These are phyloP conservation scores for Calamus simplicifolius DNA, from an alignment of 176 grass and related monocot genomes.

Conservation along the genomic window DNA sequence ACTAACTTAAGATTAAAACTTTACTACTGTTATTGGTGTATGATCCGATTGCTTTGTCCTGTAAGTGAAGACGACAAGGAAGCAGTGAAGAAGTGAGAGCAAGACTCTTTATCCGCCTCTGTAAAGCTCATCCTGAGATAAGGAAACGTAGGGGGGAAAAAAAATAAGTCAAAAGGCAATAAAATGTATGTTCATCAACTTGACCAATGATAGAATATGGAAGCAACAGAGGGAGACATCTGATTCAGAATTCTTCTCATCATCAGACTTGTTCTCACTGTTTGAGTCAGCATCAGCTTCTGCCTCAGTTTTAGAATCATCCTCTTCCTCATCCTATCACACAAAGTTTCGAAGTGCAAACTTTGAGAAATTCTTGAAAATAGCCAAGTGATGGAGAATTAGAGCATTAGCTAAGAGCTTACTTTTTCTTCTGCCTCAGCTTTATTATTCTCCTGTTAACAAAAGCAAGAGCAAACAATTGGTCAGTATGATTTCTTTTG, in stretches of 20 bases:
- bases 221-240: neutral
- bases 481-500: no score
- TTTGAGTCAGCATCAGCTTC: constrained; percentile 12
- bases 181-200: neutral
- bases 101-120: neutral
- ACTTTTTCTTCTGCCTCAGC: neutral
- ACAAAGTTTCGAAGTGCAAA: no score
- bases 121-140: constrained; percentile 24
- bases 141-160: neutral
- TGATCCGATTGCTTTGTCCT: no score
- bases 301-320: neutral
- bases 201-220: neutral
- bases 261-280: neutral
- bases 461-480: neutral
- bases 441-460: neutral
- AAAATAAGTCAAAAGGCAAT: neutral
- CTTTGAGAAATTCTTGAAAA: no score
- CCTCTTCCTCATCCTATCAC: constrained; percentile 7
- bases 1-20: no score
- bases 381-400: no score
- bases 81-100: neutral
- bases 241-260: no score
- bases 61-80: no score
- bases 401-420: neutral
- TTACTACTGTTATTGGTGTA: no score